phyloP scores from a whole-genome alignment of 352 stramenopile genomes.

The Globisporangium barbulae region DNA sequence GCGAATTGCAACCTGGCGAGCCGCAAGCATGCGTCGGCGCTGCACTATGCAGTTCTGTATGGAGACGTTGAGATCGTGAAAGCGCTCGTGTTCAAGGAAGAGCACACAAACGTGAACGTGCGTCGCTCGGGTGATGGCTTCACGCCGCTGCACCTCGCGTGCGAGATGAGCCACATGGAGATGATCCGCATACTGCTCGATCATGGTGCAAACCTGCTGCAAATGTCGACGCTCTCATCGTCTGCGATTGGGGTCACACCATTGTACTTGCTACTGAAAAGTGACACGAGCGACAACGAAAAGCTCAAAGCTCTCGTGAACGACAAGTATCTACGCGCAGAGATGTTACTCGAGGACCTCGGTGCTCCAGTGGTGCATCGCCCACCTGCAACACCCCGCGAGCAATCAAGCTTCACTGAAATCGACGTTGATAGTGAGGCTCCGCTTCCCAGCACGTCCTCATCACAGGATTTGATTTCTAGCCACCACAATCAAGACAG shows the following conservation, averaged over 20 bases:
- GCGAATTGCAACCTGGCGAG: slow-evolving; percentile 22
- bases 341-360: slow-evolving; percentile 42
- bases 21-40: slow-evolving; percentile 44
- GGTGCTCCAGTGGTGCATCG: slow-evolving; percentile 15
- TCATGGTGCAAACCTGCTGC: slow-evolving; percentile 45
- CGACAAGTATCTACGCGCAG: slow-evolving; percentile 32
- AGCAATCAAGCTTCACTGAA: not conserved
- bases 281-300: slow-evolving; percentile 43
- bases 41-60: slow-evolving; percentile 71
- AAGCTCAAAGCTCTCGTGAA: slow-evolving; percentile 41
- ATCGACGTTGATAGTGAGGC: not conserved
- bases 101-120: slow-evolving; percentile 56
- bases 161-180: slow-evolving; percentile 46
- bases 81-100: slow-evolving; percentile 27
- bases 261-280: slow-evolving; percentile 48
- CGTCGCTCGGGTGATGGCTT: slow-evolving; percentile 57
- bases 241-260: slow-evolving; percentile 39
- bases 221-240: slow-evolving; percentile 41
- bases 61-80: slow-evolving; percentile 40
- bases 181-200: slow-evolving; percentile 47
- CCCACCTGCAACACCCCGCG: not conserved
- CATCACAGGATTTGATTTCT: not conserved
- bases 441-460: not conserved
- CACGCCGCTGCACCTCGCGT: slow-evolving; percentile 63
- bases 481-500: not conserved